phyloP scores from a whole-genome alignment of 495 filamentous ascomycete genomes.

The Penicillium ochrochloron region DNA sequence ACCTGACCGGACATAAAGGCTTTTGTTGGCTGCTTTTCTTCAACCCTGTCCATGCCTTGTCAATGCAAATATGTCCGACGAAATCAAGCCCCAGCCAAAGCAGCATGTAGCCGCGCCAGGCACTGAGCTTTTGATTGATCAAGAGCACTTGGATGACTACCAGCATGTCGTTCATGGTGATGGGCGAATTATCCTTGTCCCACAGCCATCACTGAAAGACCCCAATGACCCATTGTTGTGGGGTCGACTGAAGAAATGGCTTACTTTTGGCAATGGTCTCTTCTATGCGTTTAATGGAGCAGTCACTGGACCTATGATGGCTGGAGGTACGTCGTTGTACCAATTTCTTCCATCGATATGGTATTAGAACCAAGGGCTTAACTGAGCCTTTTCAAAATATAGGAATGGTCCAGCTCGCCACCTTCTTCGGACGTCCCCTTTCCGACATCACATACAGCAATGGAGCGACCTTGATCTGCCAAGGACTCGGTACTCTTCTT shows the following conservation, averaged over 20 bases:
- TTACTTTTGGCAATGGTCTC: not conserved
- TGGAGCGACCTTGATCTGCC: not conserved
- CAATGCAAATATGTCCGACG: no score
- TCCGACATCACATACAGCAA: not conserved
- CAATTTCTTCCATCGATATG: no score
- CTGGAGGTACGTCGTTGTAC: not conserved
- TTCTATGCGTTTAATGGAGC: not conserved
- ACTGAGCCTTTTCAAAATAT: not conserved
- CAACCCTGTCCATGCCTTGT: no score
- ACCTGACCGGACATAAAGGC: no score
- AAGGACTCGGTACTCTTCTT: not conserved
- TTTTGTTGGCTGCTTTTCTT: no score
- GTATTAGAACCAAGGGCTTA: no score
- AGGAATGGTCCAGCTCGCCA: not conserved
- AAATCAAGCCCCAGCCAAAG: no score
- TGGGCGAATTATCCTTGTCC: not conserved
- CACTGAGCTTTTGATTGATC: no score
- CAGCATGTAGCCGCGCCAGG: no score
- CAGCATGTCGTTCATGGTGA: no score
- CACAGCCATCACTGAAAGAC: not conserved
- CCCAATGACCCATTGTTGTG: not conserved
- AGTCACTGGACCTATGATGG: not conserved
- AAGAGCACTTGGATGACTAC: no score
- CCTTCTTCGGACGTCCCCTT: not conserved
- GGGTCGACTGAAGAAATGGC: not conserved